These are phyloP conservation scores for Kodamaea lidongshanica DNA, from an alignment of 805 yeast species.

Conservation along the genomic window DNA sequence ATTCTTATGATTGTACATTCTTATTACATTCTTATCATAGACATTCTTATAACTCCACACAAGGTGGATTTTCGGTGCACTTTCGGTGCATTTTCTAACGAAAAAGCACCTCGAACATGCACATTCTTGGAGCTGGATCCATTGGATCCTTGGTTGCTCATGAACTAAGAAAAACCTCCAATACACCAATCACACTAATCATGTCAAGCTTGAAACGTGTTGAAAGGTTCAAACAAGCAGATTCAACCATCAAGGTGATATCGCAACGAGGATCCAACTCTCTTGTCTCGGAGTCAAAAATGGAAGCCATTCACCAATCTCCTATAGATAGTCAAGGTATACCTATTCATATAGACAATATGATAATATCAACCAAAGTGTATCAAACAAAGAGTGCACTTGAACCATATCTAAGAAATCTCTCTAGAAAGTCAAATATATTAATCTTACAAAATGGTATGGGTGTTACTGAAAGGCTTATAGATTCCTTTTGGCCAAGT, in stretches of 20 bases:
- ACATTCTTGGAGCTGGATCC: conserved; percentile 48
- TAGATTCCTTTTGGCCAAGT: conserved; percentile 49
- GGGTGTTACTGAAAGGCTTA: conserved; percentile 57
- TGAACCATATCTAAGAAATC: conserved; percentile 42
- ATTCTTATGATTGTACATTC: too few relatives aligned
- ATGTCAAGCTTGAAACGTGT: conserved; percentile 37
- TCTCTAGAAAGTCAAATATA: conserved; percentile 48
- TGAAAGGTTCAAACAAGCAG: conserved; percentile 34
- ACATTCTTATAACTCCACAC: too few relatives aligned
- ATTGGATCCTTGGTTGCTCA: conserved; percentile 47
- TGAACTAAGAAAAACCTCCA: conserved; percentile 35
- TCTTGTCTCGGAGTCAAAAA: conserved; percentile 11
- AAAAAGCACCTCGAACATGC: conserved; percentile 21
- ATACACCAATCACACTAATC: conserved; percentile 28
- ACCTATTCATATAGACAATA: conserved; percentile 37
- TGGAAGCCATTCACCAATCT: conserved; percentile 22
- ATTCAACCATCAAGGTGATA: conserved; percentile 30
- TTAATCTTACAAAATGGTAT: conserved; percentile 80
- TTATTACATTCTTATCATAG: too few relatives aligned
- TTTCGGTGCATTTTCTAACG: too few relatives aligned
- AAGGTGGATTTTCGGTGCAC: too few relatives aligned
- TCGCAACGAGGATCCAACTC: conserved; percentile 18
- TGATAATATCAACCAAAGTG: conserved; percentile 77
- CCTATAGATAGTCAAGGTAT: conserved; percentile 8
- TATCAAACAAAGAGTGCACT: conserved; percentile 66